Conservation (phyloP, 345 rosid genomes). For the Boechera divaricarpa region DNA sequence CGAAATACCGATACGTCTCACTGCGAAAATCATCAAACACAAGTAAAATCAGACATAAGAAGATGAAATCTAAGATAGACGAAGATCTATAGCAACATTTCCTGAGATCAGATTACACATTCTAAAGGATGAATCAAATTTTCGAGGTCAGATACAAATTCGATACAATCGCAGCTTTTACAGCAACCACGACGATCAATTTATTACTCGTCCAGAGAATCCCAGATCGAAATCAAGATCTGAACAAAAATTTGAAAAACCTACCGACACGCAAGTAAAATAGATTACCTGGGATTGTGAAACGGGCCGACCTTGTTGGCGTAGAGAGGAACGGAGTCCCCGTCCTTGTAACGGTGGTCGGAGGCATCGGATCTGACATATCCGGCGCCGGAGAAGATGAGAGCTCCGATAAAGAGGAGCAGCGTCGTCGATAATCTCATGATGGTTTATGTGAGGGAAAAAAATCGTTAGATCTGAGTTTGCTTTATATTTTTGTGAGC, state of each 20-base stretch:
- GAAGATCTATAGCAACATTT: not conserved
- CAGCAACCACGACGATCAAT: not conserved
- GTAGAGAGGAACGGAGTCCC: constrained; percentile 71
- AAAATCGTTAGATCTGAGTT: constrained; percentile 41
- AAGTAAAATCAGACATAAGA: constrained; percentile 6
- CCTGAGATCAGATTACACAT: constrained; percentile 3
- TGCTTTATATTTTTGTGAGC: constrained; percentile 31
- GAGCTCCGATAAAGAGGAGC: constrained; percentile 51
- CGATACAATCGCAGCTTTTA: constrained; percentile 10
- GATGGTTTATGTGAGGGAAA: constrained; percentile 3
- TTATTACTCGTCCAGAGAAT: constrained; percentile 12
- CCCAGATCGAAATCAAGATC: constrained; percentile 21
- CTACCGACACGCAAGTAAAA: constrained; percentile 21
- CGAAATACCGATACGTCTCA: constrained; percentile 85
- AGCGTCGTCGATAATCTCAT: constrained; percentile 39
- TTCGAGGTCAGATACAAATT: constrained; percentile 2
- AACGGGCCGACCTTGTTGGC: constrained; percentile 89
- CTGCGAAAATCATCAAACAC: constrained; percentile 49
- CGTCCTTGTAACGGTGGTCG: constrained; percentile 73
- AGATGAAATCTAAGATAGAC: constrained; percentile 27
- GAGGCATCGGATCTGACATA: constrained; percentile 67
- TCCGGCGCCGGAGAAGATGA: constrained; percentile 41
- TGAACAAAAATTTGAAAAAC: not conserved
- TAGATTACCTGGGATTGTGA: constrained; percentile 72
- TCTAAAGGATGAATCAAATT: not conserved